Evolutionary conservation across 768 basidiomycete genomes (phyloP), one percentile per base, ranked within the genome.

Genomic region (Strobilomyces dryophilus): DNA sequence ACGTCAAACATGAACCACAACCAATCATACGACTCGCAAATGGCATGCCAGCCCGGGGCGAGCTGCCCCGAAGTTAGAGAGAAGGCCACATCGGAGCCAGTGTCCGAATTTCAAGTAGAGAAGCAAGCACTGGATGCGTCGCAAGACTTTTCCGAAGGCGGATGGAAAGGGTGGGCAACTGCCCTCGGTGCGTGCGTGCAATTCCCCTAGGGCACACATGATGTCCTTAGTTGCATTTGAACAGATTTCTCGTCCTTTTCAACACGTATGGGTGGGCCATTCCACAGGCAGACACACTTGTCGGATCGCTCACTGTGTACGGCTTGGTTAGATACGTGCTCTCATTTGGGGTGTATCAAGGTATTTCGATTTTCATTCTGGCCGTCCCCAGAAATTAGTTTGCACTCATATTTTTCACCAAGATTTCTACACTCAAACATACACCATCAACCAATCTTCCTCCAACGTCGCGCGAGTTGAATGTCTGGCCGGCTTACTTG

Each of bases 321-420:
- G 4, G 2, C 18, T 0, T 9, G 29, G 53, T 43, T 39, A 74
- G 75, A 42, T 73, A 74, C 45, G 55, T 68, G 10, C 64, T 69
- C 29, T 69, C 73, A 3, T 77, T 73, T 31, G 75, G 75, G 18
- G 75, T 74, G 45, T 77, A 76, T 53, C 75, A 76, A 72, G 74
- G 74, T 69, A 51, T 42, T 41, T 5, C 7, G 9, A 15, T 32
- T 18, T 2, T 40, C 26, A 1, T 6, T 14, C 18, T 32, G 15
- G 26, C 32, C 14, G 29, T 12, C 9, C 9, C 29, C 11, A 6
- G 12, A 4, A 24, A 48, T 31, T n/a, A n/a, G n/a, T n/a, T n/a
- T n/a, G n/a, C n/a, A n/a, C n/a, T 29, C 24, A 2, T 12, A 8
- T 8, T 26, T 35, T 18, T 0, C 17, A 24, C 8, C 17, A 32